These are phyloP conservation scores for Aegilops speltoides DNA, from an alignment of 176 grass and related monocot genomes.

Conservation along the genomic window DNA sequence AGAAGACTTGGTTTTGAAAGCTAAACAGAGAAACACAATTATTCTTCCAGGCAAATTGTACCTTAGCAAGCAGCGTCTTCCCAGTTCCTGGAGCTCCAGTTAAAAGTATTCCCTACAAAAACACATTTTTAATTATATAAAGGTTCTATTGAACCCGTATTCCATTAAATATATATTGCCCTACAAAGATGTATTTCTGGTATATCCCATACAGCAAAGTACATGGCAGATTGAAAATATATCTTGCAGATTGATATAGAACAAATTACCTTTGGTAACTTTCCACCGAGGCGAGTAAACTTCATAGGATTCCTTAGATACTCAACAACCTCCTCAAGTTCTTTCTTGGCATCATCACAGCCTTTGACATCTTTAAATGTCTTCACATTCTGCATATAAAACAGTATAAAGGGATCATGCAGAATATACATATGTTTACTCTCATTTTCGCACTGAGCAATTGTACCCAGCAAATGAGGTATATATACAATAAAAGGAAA, in stretches of 20 bases:
- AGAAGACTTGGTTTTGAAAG: background rate
- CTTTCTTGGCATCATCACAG: slow-evolving; percentile 98
- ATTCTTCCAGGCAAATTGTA: slow-evolving; percentile 34
- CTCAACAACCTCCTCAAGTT: slow-evolving; percentile 97
- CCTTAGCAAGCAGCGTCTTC: slow-evolving; percentile 94
- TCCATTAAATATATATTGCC: background rate
- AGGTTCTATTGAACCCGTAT: background rate
- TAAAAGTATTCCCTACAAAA: slow-evolving; percentile 87
- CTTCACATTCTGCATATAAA: slow-evolving; percentile 72
- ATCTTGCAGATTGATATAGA: background rate
- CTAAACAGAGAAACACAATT: slow-evolving; percentile 10
- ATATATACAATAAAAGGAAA: background rate
- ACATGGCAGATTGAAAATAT: slow-evolving; percentile 10
- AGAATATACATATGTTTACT: background rate
- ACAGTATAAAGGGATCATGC: slow-evolving; percentile 22
- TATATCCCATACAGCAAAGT: background rate
- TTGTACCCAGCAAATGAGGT: background rate
- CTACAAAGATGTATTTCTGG: background rate
- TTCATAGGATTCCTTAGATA: slow-evolving; percentile 96
- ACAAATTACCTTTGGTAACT: slow-evolving; percentile 85
- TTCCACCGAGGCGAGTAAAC: slow-evolving; percentile 97
- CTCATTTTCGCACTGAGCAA: background rate
- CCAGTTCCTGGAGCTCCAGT: slow-evolving; percentile 96
- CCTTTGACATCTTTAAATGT: slow-evolving; percentile 99
- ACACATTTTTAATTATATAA: slow-evolving; percentile 20